phyloP scores from a whole-genome alignment of 78 protist genomes.

The Paratrimastix pyriformis region DNA sequence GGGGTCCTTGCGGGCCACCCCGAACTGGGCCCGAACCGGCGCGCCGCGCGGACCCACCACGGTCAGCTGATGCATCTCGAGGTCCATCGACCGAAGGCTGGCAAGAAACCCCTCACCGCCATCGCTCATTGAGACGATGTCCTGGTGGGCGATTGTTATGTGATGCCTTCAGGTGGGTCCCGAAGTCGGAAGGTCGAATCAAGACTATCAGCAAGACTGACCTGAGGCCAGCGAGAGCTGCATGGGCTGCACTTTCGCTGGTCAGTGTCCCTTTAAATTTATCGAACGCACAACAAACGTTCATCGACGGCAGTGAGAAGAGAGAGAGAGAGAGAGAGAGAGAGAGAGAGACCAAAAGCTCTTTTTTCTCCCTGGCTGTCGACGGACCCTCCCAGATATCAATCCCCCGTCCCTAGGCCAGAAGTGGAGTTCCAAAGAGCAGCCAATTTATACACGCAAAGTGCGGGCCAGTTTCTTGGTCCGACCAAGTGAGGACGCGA shows the following conservation, averaged over 20 bases:
- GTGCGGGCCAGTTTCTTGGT: too few relatives aligned
- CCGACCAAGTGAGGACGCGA: too few relatives aligned
- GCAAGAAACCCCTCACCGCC: conserved; percentile 26
- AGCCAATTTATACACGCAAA: too few relatives aligned
- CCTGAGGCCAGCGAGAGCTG: not conserved
- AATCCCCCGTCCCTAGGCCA: too few relatives aligned
- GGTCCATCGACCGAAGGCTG: not conserved
- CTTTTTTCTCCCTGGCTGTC: too few relatives aligned
- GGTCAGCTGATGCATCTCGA: not conserved
- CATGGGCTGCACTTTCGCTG: too few relatives aligned
- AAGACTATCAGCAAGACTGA: not conserved
- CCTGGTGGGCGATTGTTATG: too few relatives aligned
- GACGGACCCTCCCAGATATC: too few relatives aligned
- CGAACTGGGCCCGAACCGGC: not conserved
- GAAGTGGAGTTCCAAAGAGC: too few relatives aligned
- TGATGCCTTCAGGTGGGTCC: not conserved
- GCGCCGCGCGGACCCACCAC: not conserved
- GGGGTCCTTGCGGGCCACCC: not conserved
- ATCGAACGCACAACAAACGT: not conserved
- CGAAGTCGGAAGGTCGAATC: not conserved
- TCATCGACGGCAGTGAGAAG: not conserved
- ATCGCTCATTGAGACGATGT: conserved; percentile 21
- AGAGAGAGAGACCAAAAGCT: too few relatives aligned
- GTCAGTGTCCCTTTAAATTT: not conserved
- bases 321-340: too few relatives aligned